Percentiles rank a stretch among this genome's conserved stretches.
Evolutionary conservation across 177 flowering plant species (phyloP).

Genomic region (Vitis hybrid): DNA sequence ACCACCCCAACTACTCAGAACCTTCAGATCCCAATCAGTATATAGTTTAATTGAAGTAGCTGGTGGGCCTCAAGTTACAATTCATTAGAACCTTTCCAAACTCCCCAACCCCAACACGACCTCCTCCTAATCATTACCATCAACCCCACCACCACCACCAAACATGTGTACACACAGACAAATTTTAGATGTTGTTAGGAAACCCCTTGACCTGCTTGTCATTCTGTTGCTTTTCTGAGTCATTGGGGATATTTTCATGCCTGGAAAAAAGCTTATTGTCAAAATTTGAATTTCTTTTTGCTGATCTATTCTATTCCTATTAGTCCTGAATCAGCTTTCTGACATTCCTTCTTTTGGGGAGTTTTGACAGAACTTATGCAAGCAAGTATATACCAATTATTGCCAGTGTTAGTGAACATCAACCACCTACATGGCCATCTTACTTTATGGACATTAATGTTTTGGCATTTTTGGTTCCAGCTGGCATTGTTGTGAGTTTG

Average conservation of each 20-base stretch:
- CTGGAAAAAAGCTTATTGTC: neutral
- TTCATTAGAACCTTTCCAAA: neutral
- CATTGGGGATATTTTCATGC: neutral
- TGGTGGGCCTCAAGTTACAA: neutral
- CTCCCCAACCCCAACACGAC: neutral
- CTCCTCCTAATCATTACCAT: too few species aligned
- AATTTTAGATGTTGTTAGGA: neutral
- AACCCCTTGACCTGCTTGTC: neutral
- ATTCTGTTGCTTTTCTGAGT: neutral
- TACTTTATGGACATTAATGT: conserved; percentile 99
- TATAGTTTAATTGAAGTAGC: too few species aligned
- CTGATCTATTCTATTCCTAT: neutral
- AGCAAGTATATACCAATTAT: conserved; percentile 99
- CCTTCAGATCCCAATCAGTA: too few species aligned
- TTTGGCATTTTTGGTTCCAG: conserved; percentile 98
- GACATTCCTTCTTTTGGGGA: neutral
- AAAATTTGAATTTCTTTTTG: neutral
- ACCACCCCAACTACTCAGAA: too few species aligned
- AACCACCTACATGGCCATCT: conserved; percentile 99
- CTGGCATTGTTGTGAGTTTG: conserved; percentile 90
- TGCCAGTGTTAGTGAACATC: conserved; percentile 99
- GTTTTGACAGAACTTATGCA: conserved; percentile 85
- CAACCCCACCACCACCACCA: too few species aligned
- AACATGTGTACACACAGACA: too few species aligned
- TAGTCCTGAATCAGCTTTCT: neutral